These are phyloP conservation scores for Skeletonema menzelii DNA, from an alignment of 108 stramenopile species.

Conservation along the genomic window DNA sequence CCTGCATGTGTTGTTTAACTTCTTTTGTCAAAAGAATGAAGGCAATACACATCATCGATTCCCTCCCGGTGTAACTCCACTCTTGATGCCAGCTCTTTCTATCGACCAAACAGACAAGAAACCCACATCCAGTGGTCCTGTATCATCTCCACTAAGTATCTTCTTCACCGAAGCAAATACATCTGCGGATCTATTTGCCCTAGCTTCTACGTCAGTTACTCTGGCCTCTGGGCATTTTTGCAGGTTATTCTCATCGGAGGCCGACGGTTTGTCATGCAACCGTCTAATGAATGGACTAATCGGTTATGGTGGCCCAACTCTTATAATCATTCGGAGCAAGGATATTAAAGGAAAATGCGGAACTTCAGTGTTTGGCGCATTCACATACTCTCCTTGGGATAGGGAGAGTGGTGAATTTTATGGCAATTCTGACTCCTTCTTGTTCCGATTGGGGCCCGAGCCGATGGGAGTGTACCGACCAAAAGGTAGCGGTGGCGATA, in stretches of 20 bases:
- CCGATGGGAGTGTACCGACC: constrained; percentile 68
- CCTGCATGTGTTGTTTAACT: constrained; percentile 65
- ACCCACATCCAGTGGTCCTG: neutral
- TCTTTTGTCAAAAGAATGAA: constrained; percentile 49
- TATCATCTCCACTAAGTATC: constrained; percentile 2
- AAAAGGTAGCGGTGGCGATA: constrained; percentile 24
- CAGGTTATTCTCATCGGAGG: constrained; percentile 76
- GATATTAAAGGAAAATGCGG: constrained; percentile 22
- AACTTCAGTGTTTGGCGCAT: constrained; percentile 68
- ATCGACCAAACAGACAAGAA: constrained; percentile 29
- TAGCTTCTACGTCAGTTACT: constrained; percentile 36
- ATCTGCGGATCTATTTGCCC: constrained; percentile 28
- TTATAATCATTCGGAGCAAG: constrained; percentile 63
- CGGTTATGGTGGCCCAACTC: constrained; percentile 81
- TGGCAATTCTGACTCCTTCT: constrained; percentile 78
- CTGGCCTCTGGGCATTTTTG: constrained; percentile 51
- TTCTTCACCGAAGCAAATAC: constrained; percentile 15
- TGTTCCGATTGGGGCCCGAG: constrained; percentile 55
- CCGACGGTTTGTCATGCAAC: constrained; percentile 83
- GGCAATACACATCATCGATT: constrained; percentile 36
- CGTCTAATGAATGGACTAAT: constrained; percentile 68
- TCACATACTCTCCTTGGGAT: constrained; percentile 71
- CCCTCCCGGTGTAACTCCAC: constrained; percentile 36
- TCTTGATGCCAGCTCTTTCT: constrained; percentile 33
- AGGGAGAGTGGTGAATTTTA: constrained; percentile 77